Base-by-base conservation (phyloP, 805 yeast genomes). In the Isabelozyma heimii region DNA sequence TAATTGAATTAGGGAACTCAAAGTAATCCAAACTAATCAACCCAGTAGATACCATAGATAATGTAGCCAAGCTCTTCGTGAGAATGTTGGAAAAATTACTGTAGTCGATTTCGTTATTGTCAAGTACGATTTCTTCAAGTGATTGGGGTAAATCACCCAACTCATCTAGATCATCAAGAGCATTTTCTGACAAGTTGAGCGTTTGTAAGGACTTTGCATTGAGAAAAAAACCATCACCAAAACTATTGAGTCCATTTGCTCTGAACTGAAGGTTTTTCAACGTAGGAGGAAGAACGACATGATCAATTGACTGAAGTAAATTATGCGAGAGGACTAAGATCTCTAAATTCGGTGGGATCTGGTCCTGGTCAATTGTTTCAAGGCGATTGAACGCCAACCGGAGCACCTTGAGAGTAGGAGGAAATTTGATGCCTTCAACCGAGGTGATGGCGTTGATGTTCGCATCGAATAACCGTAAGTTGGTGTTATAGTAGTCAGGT, bases 121-220 rank as follows among this genome's bases (percentile, higher is more conserved):
- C 60, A 35, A 62, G 48, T 8, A 43, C 41, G 24, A 60, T 40
- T 20, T 51, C 52, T 17, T 39, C 37, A 13, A 62, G 38, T 8
- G 54, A 49, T 1, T 44, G 43, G 0, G 66, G 66, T 8, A 62
- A 47, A 8, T 20, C 15, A 8, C 66, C 65, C 30, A 60, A 48
- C 24, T 62, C 64, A 39, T 62, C 66, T 13, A 59, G 46, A 27
- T 61, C 65, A 48, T 59, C 61, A 26, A 62, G 53, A 8, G 37
- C 12, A 44, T 61, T 61, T 12, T 55, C 56, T 9, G 55, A 52
- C 4, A 61, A 35, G 37, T 53, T 46, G 15, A 62, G 46, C 1
- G 46, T 27, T 27, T 35, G 26, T 20, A 62, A 47, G 5, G 47
- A 40, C 1, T 41, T 35, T 42, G 56, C 47, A 9, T 24, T 12